Base-by-base conservation (phyloP, 805 yeast species). In the Schwanniomyces vanrijiae region DNA sequence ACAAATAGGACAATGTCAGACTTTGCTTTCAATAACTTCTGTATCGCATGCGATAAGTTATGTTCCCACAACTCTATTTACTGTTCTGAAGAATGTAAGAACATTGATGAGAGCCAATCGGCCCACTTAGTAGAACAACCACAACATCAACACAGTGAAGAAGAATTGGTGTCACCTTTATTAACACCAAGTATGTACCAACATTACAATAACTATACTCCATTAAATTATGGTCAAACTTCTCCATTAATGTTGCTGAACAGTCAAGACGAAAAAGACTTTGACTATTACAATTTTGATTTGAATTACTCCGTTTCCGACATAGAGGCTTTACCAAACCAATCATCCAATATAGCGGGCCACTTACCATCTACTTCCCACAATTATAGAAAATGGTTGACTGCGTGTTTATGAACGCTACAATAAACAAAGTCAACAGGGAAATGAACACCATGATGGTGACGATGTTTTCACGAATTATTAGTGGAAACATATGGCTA, bases 311-410 rank as follows among this genome's bases (percentile, higher is more conserved):
- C 65, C 8, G 62, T 66, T 40, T 49, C 56, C 40, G 50, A 51
- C 29, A 51, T 55, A n/a, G 52, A 54, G 45, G 52, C 40, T 40
- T 33, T 19, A 31, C 24, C 29, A 28, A 25, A 16, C 29, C 55
- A 18, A 45, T 10, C 38, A 24, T 37, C 33, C n/a, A 45, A 39
- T 13, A 33, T 48, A 42, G 21, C 49, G 24, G 51, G 45, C 24
- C 47, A 42, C 25, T 25, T 59, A 21, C 58, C 60, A 25, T 63
- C 72, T 24, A 67, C 74, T 22, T 62, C 69, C 31, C 69, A 67
- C 46, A 69, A 69, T 55, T 69, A 69, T 54, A 59, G 74, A 44
- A 66, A 68, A 50, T 69, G 73, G 73, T 59, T 69, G 55, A 66
- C 70, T 42, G 71, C 65, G 42, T 63, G 65, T 45, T 58, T 59